These are phyloP conservation scores for Melampsora occidentalis DNA, from an alignment of 1,284 basidiomycete species.

Conservation along the genomic window DNA sequence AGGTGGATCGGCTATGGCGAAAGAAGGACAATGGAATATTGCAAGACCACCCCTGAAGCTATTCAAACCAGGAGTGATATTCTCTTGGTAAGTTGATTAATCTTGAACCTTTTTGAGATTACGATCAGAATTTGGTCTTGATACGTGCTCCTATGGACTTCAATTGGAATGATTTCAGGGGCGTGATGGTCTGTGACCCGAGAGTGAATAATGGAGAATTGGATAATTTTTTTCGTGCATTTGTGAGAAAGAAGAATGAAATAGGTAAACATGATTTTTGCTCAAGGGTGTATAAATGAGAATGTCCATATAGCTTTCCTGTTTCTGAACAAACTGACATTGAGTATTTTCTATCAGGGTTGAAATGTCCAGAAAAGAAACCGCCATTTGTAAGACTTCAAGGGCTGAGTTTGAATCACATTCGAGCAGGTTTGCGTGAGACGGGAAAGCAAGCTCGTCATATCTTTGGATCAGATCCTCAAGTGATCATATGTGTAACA, in stretches of 20 bases:
- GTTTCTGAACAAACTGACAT: not conserved
- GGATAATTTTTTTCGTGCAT: conserved; percentile 13
- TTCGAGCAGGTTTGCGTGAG: conserved; percentile 5
- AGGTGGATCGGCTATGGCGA: not conserved
- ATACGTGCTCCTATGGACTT: not conserved
- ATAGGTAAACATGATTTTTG: conserved; percentile 1
- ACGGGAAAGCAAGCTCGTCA: conserved; percentile 21
- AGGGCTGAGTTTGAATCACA: conserved; percentile 1
- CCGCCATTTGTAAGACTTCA: conserved; percentile 10
- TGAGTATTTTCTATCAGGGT: not conserved
- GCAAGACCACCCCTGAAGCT: conserved; percentile 12
- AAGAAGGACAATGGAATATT: conserved; percentile 37
- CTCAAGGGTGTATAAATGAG: not conserved
- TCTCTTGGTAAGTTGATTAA: conserved; percentile 19
- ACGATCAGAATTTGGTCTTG: not conserved
- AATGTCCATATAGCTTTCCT: no score
- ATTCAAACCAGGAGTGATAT: not conserved
- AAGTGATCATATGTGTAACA: conserved; percentile 33
- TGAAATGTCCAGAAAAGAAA: conserved; percentile 7
- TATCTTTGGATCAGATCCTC: conserved; percentile 2
- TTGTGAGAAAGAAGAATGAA: not conserved
- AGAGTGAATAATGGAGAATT: not conserved
- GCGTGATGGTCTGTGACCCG: conserved; percentile 16
- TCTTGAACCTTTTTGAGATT: not conserved
- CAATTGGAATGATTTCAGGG: conserved; percentile 7